A percentile compares a stretch with the other conserved stretches of the same genome.
Evolutionary conservation across 202 grass and related monocot species (phyloP).

Genomic region (Schoenoplectus tabernaemontani): DNA sequence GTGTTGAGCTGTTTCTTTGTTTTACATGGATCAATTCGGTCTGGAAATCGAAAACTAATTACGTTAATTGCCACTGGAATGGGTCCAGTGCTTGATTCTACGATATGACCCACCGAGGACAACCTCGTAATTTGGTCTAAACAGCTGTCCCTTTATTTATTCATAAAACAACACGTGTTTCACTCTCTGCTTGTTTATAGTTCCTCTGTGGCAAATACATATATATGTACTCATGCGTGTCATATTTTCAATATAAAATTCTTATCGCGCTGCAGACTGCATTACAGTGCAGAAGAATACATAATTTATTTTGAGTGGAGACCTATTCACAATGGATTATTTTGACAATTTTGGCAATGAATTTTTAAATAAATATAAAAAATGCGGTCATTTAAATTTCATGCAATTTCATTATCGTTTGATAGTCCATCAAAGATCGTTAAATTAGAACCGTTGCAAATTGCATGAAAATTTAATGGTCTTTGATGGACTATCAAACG

Average conservation of each 20-base stretch:
- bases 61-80: not conserved
- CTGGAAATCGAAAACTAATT: not conserved
- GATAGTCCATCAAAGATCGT: too few species aligned
- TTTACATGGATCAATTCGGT: not conserved
- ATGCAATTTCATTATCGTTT: too few species aligned
- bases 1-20: not conserved
- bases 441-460: too few species aligned
- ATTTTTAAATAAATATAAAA: too few species aligned
- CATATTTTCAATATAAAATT: not conserved
- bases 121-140: slow-evolving; percentile 17
- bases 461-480: too few species aligned
- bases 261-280: not conserved
- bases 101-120: not conserved
- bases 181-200: not conserved
- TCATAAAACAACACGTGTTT: not conserved
- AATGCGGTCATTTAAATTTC: too few species aligned
- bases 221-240: too few species aligned
- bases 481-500: too few species aligned
- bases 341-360: too few species aligned
- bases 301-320: too few species aligned
- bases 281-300: too few species aligned
- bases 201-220: not conserved
- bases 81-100: not conserved
- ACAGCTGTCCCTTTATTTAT: not conserved
- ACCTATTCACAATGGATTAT: too few species aligned